Conservation (phyloP, 352 stramenopile genomes). For the Blastocystis sp. region DNA sequence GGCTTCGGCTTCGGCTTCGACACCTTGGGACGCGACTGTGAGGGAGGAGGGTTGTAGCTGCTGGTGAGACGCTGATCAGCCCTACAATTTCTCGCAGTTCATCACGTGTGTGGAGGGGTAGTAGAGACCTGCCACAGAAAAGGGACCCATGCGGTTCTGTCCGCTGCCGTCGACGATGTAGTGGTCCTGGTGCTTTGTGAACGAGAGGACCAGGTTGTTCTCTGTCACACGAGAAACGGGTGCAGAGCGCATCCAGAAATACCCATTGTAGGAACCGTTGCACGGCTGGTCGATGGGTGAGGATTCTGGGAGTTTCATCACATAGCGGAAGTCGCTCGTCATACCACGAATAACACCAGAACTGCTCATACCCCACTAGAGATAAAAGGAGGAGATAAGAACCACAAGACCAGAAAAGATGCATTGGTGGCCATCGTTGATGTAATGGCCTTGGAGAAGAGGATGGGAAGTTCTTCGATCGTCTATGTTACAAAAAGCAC, state of each 20-base stretch:
- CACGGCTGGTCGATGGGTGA: neutral
- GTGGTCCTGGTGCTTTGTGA: neutral
- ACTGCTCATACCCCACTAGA: conserved; percentile 54
- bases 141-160: conserved; percentile 31
- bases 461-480: conserved; percentile 16
- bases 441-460: conserved; percentile 18
- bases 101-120: conserved; percentile 6
- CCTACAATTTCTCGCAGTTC: conserved; percentile 36
- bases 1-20: conserved; percentile 8
- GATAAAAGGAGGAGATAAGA: neutral
- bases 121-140: conserved; percentile 16
- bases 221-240: conserved; percentile 16
- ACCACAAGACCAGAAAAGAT: neutral
- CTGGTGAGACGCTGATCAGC: neutral
- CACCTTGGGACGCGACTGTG: neutral
- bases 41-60: neutral
- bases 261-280: conserved; percentile 52
- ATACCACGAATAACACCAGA: conserved; percentile 17
- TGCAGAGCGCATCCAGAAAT: conserved; percentile 51
- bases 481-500: neutral
- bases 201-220: conserved; percentile 24
- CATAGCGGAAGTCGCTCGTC: conserved; percentile 55
- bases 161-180: conserved; percentile 30
- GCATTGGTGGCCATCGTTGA: conserved; percentile 43
- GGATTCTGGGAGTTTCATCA: conserved; percentile 16